These are phyloP conservation scores for Polytrichum formosum DNA, from an alignment of 225 moss, liverwort and hornwort species.

Conservation along the genomic window DNA sequence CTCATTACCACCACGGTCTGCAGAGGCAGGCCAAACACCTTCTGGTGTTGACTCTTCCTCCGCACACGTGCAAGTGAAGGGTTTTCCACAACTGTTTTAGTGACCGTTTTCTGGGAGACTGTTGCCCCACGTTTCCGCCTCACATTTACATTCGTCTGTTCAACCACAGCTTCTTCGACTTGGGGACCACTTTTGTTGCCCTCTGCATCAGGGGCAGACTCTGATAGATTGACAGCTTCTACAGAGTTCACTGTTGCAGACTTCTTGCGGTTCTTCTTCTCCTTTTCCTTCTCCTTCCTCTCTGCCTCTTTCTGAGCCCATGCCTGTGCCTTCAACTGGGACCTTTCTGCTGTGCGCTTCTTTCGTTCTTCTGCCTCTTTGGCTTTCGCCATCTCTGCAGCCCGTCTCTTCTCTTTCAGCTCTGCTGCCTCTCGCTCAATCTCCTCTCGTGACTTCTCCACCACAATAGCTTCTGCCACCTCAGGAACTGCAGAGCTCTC, in stretches of 20 bases:
- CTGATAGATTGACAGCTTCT: conserved; percentile 13
- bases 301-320: conserved; percentile 82
- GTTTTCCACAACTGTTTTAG: conserved; percentile 13
- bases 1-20: conserved; percentile 35
- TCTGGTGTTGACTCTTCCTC: conserved; percentile 13
- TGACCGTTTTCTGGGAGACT: conserved; percentile 17
- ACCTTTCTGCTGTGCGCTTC: conserved; percentile 54
- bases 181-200: conserved; percentile 20
- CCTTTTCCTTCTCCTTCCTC: conserved; percentile 67
- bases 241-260: conserved; percentile 14
- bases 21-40: conserved; percentile 24
- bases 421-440: conserved; percentile 49
- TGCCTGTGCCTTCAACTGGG: conserved; percentile 56
- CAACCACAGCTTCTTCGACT: conserved; percentile 5
- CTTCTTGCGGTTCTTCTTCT: conserved; percentile 73
- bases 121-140: conserved; percentile 23
- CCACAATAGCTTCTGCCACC: background rate
- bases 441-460: conserved; percentile 28
- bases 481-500: background rate
- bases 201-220: conserved; percentile 13
- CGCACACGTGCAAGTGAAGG: no score
- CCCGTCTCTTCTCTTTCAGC: conserved; percentile 64
- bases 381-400: conserved; percentile 75
- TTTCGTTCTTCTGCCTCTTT: conserved; percentile 85
- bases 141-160: conserved; percentile 20